phyloP scores from a whole-genome alignment of 768 basidiomycete genomes.

The Lyophyllum semitale region DNA sequence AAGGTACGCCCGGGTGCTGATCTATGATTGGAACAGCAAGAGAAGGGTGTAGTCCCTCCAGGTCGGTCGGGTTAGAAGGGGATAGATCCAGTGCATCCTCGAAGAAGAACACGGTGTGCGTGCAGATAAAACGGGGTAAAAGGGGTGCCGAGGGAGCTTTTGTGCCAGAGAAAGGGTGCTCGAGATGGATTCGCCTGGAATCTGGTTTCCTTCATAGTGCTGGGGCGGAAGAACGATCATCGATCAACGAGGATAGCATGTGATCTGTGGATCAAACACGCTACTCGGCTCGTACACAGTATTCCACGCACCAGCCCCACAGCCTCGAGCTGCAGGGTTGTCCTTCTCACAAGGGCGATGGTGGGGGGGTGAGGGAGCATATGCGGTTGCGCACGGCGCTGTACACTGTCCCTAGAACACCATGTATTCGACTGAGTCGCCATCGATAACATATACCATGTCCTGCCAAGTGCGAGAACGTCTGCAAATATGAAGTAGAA shows the following conservation, averaged over 20 bases:
- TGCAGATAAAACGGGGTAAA: conserved; percentile 27
- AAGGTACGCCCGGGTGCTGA: conserved; percentile 5
- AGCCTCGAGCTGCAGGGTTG: conserved; percentile 29
- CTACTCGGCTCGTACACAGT: conserved; percentile 20
- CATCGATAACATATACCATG: conserved; percentile 28
- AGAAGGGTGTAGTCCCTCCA: background rate
- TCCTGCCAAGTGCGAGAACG: conserved; percentile 26
- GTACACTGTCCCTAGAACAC: conserved; percentile 20
- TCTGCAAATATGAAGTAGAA: conserved; percentile 22
- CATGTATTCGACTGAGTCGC: conserved; percentile 15
- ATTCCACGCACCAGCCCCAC: conserved; percentile 19
- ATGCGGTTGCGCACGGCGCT: conserved; percentile 25
- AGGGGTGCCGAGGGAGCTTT: conserved; percentile 12
- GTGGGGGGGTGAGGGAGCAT: conserved; percentile 13
- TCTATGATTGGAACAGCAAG: conserved; percentile 8
- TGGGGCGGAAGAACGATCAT: conserved; percentile 35
- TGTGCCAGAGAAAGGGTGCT: conserved; percentile 16
- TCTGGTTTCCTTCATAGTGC: conserved; percentile 27
- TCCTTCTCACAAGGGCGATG: conserved; percentile 19
- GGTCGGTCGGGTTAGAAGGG: conserved; percentile 12
- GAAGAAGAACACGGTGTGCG: conserved; percentile 20
- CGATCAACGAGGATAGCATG: conserved; percentile 46
- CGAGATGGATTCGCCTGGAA: conserved; percentile 35
- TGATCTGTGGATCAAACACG: conserved; percentile 29
- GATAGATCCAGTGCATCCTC: conserved; percentile 26